Evolutionary conservation across 768 basidiomycete species (phyloP).

Genomic region (Chalciporus piperatus): DNA sequence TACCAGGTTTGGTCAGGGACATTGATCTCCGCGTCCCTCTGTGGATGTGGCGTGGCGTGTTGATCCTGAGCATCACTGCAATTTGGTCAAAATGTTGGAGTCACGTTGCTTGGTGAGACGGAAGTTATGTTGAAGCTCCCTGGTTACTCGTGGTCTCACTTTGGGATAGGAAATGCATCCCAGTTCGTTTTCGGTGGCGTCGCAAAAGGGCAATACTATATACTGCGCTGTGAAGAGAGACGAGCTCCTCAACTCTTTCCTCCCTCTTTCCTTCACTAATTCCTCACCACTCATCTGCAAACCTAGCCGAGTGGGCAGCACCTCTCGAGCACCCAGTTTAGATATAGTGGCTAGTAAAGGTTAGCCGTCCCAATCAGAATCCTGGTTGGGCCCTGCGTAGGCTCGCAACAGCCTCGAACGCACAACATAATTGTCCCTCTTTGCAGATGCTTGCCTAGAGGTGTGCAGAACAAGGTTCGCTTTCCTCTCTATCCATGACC

Average conservation of each 20-base stretch:
- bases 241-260: constrained; percentile 14
- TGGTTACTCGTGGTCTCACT: not conserved
- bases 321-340: no score
- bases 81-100: constrained; percentile 50
- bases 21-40: constrained; percentile 54
- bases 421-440: no score
- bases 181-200: constrained; percentile 67
- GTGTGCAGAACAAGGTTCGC: constrained; percentile 23
- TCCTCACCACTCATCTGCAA: not conserved
- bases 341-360: no score
- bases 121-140: not conserved
- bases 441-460: no score
- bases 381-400: no score
- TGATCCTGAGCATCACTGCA: constrained; percentile 46
- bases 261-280: not conserved
- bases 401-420: no score
- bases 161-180: constrained; percentile 38
- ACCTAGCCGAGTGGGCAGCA: no score
- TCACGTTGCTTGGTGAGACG: constrained; percentile 22
- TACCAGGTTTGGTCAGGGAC: constrained; percentile 26
- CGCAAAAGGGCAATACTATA: constrained; percentile 43
- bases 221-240: constrained; percentile 17
- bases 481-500: not conserved
- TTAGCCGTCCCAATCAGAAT: no score
- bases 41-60: constrained; percentile 52